These are phyloP conservation scores for Candida jianshihensis DNA, from an alignment of 805 yeast genomes.

Conservation along the genomic window DNA sequence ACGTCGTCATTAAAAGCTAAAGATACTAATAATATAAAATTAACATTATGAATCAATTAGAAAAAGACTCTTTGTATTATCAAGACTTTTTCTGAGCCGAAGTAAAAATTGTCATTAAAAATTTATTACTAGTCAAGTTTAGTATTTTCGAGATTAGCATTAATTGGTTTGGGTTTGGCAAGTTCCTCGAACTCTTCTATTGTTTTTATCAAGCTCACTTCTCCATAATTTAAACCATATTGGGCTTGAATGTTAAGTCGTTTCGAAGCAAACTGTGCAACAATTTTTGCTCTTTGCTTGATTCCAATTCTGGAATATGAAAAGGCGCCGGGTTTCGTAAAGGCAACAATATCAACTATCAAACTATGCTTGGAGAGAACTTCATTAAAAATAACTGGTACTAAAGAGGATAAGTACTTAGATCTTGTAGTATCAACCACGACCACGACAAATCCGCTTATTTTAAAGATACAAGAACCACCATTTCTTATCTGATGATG, in stretches of 20 bases:
- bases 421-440: constrained; percentile 58
- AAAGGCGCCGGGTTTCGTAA: constrained; percentile 55
- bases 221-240: constrained; percentile 62
- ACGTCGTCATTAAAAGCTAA: constrained; percentile 18
- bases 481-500: constrained; percentile 40
- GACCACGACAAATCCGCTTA: constrained; percentile 72
- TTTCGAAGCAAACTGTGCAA: constrained; percentile 48
- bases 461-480: constrained; percentile 70
- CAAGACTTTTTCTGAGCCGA: no score
- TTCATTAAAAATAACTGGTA: constrained; percentile 75
- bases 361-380: constrained; percentile 77
- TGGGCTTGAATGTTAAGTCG: constrained; percentile 35
- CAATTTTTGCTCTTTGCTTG: constrained; percentile 66
- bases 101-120: no score
- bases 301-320: constrained; percentile 69
- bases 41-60: no score
- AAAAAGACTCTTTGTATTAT: no score
- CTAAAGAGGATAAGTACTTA: constrained; percentile 58
- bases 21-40: not conserved
- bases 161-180: not conserved
- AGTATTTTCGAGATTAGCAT: not conserved
- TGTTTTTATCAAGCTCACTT: constrained; percentile 49
- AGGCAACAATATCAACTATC: constrained; percentile 76
- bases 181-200: constrained; percentile 35
- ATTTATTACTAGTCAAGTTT: no score